Conservation (phyloP, 1,284 basidiomycete genomes). For the Ganoderma meredithae region DNA sequence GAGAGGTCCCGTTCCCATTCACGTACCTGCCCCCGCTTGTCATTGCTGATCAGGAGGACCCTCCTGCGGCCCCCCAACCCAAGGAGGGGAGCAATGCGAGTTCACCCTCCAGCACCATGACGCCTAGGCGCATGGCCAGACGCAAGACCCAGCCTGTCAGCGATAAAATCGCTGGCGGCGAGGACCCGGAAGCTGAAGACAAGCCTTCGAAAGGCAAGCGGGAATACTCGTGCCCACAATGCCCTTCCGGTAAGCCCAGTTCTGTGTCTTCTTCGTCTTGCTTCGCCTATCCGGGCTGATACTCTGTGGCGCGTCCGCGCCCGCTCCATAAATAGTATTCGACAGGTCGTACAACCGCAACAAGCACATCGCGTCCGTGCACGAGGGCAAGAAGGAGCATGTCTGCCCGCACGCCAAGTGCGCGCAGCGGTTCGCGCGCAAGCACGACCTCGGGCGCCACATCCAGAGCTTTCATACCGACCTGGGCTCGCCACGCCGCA, state of each 20-base stretch:
- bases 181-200: not conserved
- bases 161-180: not conserved
- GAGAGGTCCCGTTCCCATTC: conserved; percentile 1
- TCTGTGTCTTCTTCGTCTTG: not conserved
- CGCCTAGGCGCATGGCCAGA: not conserved
- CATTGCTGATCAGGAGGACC: not conserved
- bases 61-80: not conserved
- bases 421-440: conserved; percentile 32
- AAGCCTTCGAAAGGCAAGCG: not conserved
- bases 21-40: not conserved
- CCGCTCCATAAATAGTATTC: not conserved
- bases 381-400: conserved; percentile 75
- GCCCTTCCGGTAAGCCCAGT: not conserved
- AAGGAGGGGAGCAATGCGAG: not conserved
- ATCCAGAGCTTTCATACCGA: conserved; percentile 16
- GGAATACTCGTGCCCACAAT: not conserved
- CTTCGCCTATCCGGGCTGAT: not conserved
- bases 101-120: not conserved
- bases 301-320: not conserved
- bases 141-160: not conserved
- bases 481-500: conserved; percentile 23
- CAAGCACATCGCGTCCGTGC: conserved; percentile 57
- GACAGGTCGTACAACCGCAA: conserved; percentile 4
- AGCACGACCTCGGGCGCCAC: conserved; percentile 19
- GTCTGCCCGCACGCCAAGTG: conserved; percentile 68